These are phyloP conservation scores for Saccharomycopsis guyanensis DNA, from an alignment of 805 yeast genomes.

Conservation along the genomic window DNA sequence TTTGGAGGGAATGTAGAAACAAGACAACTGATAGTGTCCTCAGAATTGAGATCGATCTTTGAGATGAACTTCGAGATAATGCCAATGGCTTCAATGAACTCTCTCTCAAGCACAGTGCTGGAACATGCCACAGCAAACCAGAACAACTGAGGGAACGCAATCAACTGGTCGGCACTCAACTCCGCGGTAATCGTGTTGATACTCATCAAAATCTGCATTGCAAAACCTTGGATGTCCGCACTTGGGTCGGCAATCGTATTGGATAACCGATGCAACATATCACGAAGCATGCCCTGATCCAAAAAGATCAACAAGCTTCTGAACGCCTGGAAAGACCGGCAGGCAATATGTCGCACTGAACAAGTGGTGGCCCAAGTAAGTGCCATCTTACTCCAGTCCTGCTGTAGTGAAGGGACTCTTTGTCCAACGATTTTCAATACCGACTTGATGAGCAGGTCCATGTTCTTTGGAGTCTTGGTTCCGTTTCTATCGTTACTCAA, in stretches of 20 bases:
- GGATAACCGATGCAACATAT: constrained; percentile 87
- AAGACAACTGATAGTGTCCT: constrained; percentile 76
- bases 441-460: constrained; percentile 68
- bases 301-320: constrained; percentile 73
- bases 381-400: constrained; percentile 79
- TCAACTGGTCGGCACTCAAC: constrained; percentile 65
- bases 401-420: constrained; percentile 47
- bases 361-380: constrained; percentile 95
- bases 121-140: constrained; percentile 94
- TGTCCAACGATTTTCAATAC: constrained; percentile 50
- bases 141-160: constrained; percentile 86
- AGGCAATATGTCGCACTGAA: constrained; percentile 94
- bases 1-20: constrained; percentile 85
- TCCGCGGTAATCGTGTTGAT: constrained; percentile 87
- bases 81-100: constrained; percentile 80
- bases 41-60: constrained; percentile 79
- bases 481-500: constrained; percentile 67
- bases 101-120: constrained; percentile 86
- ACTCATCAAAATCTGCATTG: constrained; percentile 96
- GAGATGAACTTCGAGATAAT: constrained; percentile 75
- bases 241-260: constrained; percentile 89
- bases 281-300: constrained; percentile 84
- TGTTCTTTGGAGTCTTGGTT: constrained; percentile 75
- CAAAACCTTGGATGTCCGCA: constrained; percentile 87
- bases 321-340: constrained; percentile 90